phyloP scores from a whole-genome alignment of 2,329 filamentous ascomycete genomes.

The Aspergillus tanneri region DNA sequence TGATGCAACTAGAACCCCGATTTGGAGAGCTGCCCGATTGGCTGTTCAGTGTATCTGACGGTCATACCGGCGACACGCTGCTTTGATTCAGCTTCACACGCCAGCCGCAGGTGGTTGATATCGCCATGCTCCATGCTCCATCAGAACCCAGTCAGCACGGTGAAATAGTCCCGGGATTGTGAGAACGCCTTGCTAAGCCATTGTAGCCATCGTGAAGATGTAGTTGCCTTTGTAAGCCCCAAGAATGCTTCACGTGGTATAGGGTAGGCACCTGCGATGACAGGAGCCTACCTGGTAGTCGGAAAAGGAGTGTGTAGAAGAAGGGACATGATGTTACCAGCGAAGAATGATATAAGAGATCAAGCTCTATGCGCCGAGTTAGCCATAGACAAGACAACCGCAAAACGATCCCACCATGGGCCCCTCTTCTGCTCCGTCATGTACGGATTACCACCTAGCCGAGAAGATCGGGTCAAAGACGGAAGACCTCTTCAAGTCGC shows the following conservation, averaged over 20 bases:
- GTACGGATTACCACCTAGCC: not conserved
- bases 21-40: not conserved
- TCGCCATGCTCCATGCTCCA: not conserved
- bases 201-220: not conserved
- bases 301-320: not conserved
- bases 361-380: not conserved
- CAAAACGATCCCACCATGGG: not conserved
- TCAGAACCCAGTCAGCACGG: not conserved
- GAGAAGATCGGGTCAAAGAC: constrained; percentile 1
- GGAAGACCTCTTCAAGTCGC: constrained; percentile 4
- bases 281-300: not conserved
- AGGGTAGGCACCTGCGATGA: not conserved
- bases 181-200: not conserved
- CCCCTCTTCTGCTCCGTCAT: not conserved
- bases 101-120: not conserved
- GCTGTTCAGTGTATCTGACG: not conserved
- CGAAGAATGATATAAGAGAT: not conserved
- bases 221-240: not conserved
- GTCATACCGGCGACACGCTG: not conserved
- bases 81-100: not conserved
- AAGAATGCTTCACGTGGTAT: not conserved
- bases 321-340: not conserved
- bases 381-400: not conserved
- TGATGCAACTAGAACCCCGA: not conserved
- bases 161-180: not conserved